Evolutionary conservation across 805 yeast genomes (phyloP), one percentile per base, ranked within the genome.

Genomic region (Saccharomycopsis synnaedendra): DNA sequence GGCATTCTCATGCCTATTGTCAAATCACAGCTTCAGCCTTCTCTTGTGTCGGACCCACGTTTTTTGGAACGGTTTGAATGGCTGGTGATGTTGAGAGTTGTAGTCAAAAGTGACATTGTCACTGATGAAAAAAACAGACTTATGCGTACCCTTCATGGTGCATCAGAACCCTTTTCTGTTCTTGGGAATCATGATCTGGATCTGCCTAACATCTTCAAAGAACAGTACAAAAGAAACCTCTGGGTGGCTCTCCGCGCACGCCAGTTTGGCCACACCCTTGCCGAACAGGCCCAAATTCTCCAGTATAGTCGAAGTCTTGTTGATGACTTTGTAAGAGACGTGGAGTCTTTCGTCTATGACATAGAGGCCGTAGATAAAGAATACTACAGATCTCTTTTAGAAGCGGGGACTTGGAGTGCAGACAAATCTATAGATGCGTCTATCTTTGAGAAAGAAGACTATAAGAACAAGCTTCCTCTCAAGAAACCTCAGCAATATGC

Each of bases 71-170:
- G 97, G 43, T 68, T 89, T 8, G 96, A 88, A 64, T 93, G 98
- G 98, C 97, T 93, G 64, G 76, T 90, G 0, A 87, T 93, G 95
- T 70, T 93, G 43, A 75, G 85, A 7, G 75, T 88, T 3, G 97
- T 93, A 3, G 73, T 93, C 35, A 90, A 94, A 3, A 97, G 98
- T 56, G 97, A 93, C 63, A 95, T 93, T 46, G 88, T 93, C 27
- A 76, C 82, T 35, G 82, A 90, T 8, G 98, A 93, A 59, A 93
- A 90, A 64, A 81, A 85, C 3, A 81, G 81, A 62, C 71, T 85
- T 47, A 78, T 76, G 46, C 44, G 44, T 35, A 48, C 43, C 31
- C 37, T 49, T 11, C 53, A 49, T 44, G 53, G 53, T 31, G 50
- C 45, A 32, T 33, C 47, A 3, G 36, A 48, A 27, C 39, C 46